Evolutionary conservation across 192 early-diverging fungal species (phyloP).

Genomic region (Gamsiella multidivaricata): DNA sequence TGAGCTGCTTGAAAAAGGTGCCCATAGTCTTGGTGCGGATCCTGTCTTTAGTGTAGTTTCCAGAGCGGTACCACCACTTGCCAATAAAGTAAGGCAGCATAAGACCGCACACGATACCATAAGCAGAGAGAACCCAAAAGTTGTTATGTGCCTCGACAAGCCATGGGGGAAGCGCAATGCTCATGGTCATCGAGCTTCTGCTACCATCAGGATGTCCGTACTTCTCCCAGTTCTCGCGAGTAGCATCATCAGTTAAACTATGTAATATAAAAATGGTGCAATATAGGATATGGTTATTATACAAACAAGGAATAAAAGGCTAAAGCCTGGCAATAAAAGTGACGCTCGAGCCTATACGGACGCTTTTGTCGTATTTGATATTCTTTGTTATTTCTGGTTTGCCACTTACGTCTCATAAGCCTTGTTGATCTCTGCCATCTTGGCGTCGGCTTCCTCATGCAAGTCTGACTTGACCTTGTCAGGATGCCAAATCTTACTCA

Average conservation of each 20-base stretch:
- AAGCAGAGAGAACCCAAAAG: conserved; percentile 84
- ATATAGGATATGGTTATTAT: neutral
- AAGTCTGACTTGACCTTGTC: conserved; percentile 79
- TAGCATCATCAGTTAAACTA: conserved; percentile 91
- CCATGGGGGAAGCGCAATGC: conserved; percentile 93
- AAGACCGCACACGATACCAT: conserved; percentile 90
- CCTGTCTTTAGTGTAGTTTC: conserved; percentile 88
- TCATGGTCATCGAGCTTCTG: conserved; percentile 71
- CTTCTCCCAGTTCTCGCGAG: conserved; percentile 92
- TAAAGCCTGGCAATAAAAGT: neutral
- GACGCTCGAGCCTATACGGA: neutral
- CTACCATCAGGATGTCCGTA: conserved; percentile 97
- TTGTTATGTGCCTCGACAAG: conserved; percentile 89
- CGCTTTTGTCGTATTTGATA: neutral
- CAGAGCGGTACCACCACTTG: conserved; percentile 95
- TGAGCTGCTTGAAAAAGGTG: conserved; percentile 89
- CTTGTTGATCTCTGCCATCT: conserved; percentile 89
- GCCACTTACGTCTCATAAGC: conserved; percentile 87
- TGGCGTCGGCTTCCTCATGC: conserved; percentile 75
- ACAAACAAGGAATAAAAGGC: too few relatives aligned
- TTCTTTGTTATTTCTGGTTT: neutral
- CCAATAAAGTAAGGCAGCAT: conserved; percentile 90
- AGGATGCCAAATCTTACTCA: conserved; percentile 73
- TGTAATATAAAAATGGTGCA: neutral
- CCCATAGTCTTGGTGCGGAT: conserved; percentile 93